Conservation (phyloP, 257 asterid species). For the Scutellaria minor region DNA sequence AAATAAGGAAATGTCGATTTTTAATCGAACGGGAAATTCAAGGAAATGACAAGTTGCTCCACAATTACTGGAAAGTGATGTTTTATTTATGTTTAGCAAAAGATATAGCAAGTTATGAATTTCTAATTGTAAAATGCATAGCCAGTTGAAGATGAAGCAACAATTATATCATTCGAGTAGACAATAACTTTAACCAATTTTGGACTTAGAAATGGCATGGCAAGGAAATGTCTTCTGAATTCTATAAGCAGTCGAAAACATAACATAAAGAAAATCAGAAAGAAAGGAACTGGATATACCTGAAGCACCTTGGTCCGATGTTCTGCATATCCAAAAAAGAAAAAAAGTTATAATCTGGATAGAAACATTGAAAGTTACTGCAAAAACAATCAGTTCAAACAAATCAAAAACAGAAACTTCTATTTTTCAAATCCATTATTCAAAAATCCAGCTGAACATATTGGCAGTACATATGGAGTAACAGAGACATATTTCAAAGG, state of each 20-base stretch:
- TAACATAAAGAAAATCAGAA: not conserved
- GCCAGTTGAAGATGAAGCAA: not conserved
- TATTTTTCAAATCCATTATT: not conserved
- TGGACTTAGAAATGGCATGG: not conserved
- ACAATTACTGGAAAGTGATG: not conserved
- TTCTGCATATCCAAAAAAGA: constrained; percentile 52
- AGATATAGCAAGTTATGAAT: not conserved
- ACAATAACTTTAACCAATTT: not conserved
- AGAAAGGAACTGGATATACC: constrained; percentile 50
- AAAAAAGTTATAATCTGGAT: constrained; percentile 31
- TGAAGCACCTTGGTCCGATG: constrained; percentile 69
- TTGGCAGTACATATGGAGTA: constrained; percentile 11
- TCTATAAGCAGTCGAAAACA: constrained; percentile 8
- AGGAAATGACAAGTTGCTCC: not conserved
- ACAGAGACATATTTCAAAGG: not conserved
- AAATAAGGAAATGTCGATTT: not conserved
- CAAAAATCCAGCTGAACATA: constrained; percentile 5
- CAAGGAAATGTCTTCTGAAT: not conserved
- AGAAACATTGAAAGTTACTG: not conserved
- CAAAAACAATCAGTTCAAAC: not conserved
- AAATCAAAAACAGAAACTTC: constrained; percentile 19
- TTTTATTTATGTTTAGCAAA: not conserved
- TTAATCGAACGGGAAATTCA: not conserved
- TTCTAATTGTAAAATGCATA: not conserved
- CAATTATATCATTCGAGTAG: not conserved